Base-by-base conservation (phyloP, 2,329 filamentous ascomycete genomes). In the Botrytis tulipae region DNA sequence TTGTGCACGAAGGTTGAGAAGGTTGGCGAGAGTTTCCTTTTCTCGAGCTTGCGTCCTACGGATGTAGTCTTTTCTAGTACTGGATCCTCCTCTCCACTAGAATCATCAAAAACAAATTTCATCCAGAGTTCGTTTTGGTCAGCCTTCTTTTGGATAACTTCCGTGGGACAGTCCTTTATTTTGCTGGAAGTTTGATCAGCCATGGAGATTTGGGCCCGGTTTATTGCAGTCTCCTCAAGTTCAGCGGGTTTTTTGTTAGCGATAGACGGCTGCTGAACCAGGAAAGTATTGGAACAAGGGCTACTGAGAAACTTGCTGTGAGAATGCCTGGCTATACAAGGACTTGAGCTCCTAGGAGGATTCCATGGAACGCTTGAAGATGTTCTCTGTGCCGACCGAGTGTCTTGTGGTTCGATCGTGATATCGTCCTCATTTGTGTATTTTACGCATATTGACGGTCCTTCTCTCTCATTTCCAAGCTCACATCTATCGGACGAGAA, bases 81-180 rank as follows among this genome's bases (percentile, higher is more conserved):
- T 0, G 32, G 5, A 4, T 42, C 48, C 32, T 42, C 68, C 4
- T 71, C 40, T 65, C 66, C 51, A 40, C 40, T 35, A 16, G 20
- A 29, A 12, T 65, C 48, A 20, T 62, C 68, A 32, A 73, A 71
- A 29, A 73, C 61, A 60, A 73, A 73, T 9, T 67, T 73, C 68
- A 71, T 73, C 72, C 72, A 73, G 10, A 73, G 61, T 12, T 73
- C 48, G 6, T 71, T 61, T 46, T 18, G 46, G 44, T 71, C 48
- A 44, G 46, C 16, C 16, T 71, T 40, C 14, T 40, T 44, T 9
- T 46, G 22, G 12, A 25, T 4, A 57, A 9, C 10, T 42, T 57
- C 4, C 3, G 29, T 40, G 12, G 54, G 29, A 32, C 18, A 37
- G 14, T 35, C 25, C 7, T 18, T 7, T 25, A 14, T 12, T 8